A percentile compares a stretch with the other conserved stretches of the same genome.
Evolutionary conservation across 169 alveolate species (phyloP).

Genomic region (Plasmodium fragile): DNA sequence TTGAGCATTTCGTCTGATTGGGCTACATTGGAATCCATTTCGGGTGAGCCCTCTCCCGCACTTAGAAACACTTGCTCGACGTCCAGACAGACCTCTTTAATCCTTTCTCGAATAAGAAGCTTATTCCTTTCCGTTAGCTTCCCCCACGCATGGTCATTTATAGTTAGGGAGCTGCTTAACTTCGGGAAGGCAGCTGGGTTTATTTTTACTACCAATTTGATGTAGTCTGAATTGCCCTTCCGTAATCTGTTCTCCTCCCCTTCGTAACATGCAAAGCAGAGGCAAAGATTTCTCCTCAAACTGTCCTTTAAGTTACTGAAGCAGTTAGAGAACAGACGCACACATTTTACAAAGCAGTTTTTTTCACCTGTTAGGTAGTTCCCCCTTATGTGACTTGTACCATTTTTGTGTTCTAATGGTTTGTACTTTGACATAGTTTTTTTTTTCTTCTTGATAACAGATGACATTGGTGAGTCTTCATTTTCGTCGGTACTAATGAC

Average conservation of each 20-base stretch:
- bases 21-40: background rate
- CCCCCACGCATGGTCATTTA: slow-evolving; percentile 17
- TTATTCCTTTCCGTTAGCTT: slow-evolving; percentile 19
- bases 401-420: slow-evolving; percentile 1
- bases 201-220: slow-evolving; percentile 24
- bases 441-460: slow-evolving; percentile 1
- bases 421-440: background rate
- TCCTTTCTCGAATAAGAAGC: slow-evolving; percentile 15
- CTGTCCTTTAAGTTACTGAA: slow-evolving; percentile 10
- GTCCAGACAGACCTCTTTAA: slow-evolving; percentile 12
- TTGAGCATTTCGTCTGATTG: background rate
- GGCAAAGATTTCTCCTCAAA: slow-evolving; percentile 8
- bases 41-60: background rate
- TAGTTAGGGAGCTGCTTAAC: slow-evolving; percentile 8
- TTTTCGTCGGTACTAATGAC: slow-evolving; percentile 17
- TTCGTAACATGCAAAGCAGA: slow-evolving; percentile 15
- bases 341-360: slow-evolving; percentile 13
- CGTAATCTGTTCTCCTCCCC: background rate
- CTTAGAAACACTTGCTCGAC: background rate
- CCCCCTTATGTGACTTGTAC: background rate
- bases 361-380: background rate
- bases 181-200: slow-evolving; percentile 20
- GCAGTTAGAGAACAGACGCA: slow-evolving; percentile 4
- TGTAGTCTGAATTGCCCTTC: background rate
- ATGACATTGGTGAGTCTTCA: slow-evolving; percentile 7